A percentile compares a stretch with the other conserved stretches of the same genome.
These are phyloP conservation scores for Rehmannia glutinosa DNA, from an alignment of 257 asterid species.

Conservation along the genomic window DNA sequence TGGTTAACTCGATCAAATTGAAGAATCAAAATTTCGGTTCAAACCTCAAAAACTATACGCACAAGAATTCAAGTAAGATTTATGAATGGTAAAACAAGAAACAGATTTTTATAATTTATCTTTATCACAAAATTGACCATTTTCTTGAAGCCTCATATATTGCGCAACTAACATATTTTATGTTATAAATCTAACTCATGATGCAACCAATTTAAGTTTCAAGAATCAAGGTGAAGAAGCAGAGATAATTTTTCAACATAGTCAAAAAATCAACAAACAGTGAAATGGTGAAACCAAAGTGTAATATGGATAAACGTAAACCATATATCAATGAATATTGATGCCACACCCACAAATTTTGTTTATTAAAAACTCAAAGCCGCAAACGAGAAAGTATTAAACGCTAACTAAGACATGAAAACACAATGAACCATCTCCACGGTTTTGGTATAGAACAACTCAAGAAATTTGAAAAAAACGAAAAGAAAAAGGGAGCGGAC, in stretches of 20 bases:
- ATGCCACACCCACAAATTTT: conserved; percentile 4
- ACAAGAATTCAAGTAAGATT: not conserved
- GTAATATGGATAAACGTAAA: conserved; percentile 12
- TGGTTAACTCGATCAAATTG: too few relatives aligned
- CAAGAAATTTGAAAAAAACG: not conserved
- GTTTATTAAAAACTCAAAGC: not conserved
- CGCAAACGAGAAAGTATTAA: not conserved
- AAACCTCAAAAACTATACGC: not conserved
- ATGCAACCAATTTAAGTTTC: too few relatives aligned
- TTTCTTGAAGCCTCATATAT: not conserved
- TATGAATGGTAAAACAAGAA: not conserved
- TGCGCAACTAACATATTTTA: too few relatives aligned
- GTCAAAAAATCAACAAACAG: conserved; percentile 50
- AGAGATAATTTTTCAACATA: conserved; percentile 8
- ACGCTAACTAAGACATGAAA: not conserved
- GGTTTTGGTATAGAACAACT: not conserved
- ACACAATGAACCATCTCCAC: not conserved
- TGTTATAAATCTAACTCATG: too few relatives aligned
- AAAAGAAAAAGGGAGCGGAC: not conserved
- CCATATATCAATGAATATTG: conserved; percentile 6
- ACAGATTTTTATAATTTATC: not conserved
- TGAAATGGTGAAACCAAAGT: conserved; percentile 65
- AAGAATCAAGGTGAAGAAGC: too few relatives aligned
- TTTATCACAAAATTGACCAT: not conserved
- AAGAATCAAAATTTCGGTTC: too few relatives aligned